A percentile compares a stretch with the other conserved stretches of the same genome.
Evolutionary conservation across 2,329 filamentous ascomycete species (phyloP).

Genomic region (Dactylellina cionopaga): DNA sequence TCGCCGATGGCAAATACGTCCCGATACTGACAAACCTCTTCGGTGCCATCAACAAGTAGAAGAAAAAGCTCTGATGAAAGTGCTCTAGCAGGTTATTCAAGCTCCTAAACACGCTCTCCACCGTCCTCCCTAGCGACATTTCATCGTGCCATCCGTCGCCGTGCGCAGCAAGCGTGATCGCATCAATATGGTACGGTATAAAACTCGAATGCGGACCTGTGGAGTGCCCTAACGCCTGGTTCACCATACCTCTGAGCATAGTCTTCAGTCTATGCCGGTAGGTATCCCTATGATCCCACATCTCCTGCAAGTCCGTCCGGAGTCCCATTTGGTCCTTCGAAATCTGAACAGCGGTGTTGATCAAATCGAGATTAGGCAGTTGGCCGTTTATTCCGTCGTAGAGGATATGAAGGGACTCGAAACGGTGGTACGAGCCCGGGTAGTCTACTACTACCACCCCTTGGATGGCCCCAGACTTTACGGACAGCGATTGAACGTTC

Average conservation of each 20-base stretch:
- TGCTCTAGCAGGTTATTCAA: conserved; percentile 97
- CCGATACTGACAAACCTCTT: conserved; percentile 97
- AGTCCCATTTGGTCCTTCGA: conserved; percentile 93
- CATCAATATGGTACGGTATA: conserved; percentile 97
- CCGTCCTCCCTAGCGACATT: conserved; percentile 88
- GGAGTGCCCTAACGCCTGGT: conserved; percentile 86
- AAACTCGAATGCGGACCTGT: conserved; percentile 94
- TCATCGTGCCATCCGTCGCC: conserved; percentile 97
- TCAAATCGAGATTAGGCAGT: conserved; percentile 90
- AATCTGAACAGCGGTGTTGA: conserved; percentile 91
- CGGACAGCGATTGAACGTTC: conserved; percentile 77
- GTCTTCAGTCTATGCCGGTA: conserved; percentile 86
- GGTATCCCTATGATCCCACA: conserved; percentile 78
- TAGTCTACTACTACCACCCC: conserved; percentile 95
- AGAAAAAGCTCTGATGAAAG: conserved; percentile 98
- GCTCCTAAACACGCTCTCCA: conserved; percentile 91
- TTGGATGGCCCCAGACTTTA: conserved; percentile 93
- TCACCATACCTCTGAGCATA: conserved; percentile 91
- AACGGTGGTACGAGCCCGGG: conserved; percentile 77
- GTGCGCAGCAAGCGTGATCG: conserved; percentile 88
- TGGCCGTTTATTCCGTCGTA: conserved; percentile 98
- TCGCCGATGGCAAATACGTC: conserved; percentile 96
- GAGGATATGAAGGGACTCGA: conserved; percentile 86
- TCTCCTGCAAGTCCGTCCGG: conserved; percentile 81
- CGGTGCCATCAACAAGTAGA: conserved; percentile 91